phyloP scores from a whole-genome alignment of 2,329 filamentous ascomycete genomes.

The Microthyrium microscopicum region DNA sequence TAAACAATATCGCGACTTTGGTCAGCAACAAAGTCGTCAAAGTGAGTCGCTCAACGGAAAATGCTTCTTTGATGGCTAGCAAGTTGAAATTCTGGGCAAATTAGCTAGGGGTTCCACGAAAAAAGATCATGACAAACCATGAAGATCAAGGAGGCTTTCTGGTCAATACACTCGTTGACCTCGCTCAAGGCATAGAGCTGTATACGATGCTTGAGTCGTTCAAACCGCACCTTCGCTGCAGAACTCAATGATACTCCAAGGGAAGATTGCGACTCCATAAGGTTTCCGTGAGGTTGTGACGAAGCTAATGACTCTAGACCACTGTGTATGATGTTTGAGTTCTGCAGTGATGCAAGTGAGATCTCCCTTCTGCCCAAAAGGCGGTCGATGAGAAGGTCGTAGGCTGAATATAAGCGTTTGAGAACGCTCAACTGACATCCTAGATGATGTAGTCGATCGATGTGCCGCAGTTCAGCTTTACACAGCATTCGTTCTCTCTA shows the following conservation, averaged over 20 bases:
- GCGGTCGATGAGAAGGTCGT: slow-evolving; percentile 43
- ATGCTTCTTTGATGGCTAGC: slow-evolving; percentile 58
- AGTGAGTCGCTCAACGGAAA: slow-evolving; percentile 54
- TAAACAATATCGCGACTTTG: slow-evolving; percentile 59
- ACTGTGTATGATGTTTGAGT: slow-evolving; percentile 21
- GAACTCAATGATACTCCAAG: slow-evolving; percentile 29
- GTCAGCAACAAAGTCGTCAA: slow-evolving; percentile 55
- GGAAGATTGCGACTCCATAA: slow-evolving; percentile 1
- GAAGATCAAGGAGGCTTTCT: slow-evolving; percentile 53
- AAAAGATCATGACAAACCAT: slow-evolving; percentile 32
- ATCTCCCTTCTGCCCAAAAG: slow-evolving; percentile 32
- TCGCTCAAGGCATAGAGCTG: slow-evolving; percentile 44
- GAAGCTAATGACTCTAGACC: slow-evolving; percentile 10
- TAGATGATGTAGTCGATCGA: slow-evolving; percentile 39
- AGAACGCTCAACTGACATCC: slow-evolving; percentile 44
- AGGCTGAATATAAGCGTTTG: slow-evolving; percentile 43
- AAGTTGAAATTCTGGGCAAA: slow-evolving; percentile 53
- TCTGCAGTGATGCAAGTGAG: slow-evolving; percentile 27
- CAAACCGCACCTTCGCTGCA: slow-evolving; percentile 40
- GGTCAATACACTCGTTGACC: slow-evolving; percentile 45
- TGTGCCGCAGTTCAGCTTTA: slow-evolving; percentile 27
- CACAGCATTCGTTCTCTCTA: slow-evolving; percentile 34
- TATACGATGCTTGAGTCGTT: slow-evolving; percentile 41
- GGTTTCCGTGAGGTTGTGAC: slow-evolving; percentile 10
- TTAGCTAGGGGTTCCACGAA: not conserved